A percentile compares a stretch with the other conserved stretches of the same genome.
Conservation (phyloP, 1,284 basidiomycete genomes). For the Rhodotorula sp. region DNA sequence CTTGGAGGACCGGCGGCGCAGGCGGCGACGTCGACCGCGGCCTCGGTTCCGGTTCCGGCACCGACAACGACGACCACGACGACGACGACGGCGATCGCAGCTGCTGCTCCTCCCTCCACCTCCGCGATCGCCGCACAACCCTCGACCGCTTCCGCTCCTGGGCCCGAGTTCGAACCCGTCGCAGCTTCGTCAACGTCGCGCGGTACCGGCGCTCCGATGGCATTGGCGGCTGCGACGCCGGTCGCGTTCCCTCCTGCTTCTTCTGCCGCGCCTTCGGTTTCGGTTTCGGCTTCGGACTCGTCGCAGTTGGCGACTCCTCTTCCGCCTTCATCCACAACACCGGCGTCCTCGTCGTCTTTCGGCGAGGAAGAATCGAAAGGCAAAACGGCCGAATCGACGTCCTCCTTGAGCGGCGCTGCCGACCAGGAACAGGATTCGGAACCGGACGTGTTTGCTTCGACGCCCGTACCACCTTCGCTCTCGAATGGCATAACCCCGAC, state of each 20-base stretch:
- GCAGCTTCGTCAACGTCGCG: background rate
- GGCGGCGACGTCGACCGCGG: background rate
- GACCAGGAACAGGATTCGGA: background rate
- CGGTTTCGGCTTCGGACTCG: background rate
- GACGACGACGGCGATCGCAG: background rate
- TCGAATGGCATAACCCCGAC: background rate
- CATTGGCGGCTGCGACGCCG: background rate
- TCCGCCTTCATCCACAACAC: too few species aligned
- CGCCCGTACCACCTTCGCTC: background rate
- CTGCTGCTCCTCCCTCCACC: background rate
- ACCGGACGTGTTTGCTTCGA: background rate
- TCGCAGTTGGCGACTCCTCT: too few species aligned
- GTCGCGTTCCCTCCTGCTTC: background rate
- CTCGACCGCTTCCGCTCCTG: background rate
- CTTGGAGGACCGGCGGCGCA: slow-evolving; percentile 10
- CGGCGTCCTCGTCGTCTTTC: too few species aligned
- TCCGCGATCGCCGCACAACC: background rate
- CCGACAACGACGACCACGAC: background rate
- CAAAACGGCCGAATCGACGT: background rate
- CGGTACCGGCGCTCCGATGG: too few species aligned
- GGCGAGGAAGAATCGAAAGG: too few species aligned
- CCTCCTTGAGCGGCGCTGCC: background rate
- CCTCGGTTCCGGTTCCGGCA: background rate
- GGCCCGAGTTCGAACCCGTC: background rate
- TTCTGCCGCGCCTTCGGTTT: background rate